phyloP scores from a whole-genome alignment of 2,329 filamentous ascomycete species.

The Fusarium xylarioides region DNA sequence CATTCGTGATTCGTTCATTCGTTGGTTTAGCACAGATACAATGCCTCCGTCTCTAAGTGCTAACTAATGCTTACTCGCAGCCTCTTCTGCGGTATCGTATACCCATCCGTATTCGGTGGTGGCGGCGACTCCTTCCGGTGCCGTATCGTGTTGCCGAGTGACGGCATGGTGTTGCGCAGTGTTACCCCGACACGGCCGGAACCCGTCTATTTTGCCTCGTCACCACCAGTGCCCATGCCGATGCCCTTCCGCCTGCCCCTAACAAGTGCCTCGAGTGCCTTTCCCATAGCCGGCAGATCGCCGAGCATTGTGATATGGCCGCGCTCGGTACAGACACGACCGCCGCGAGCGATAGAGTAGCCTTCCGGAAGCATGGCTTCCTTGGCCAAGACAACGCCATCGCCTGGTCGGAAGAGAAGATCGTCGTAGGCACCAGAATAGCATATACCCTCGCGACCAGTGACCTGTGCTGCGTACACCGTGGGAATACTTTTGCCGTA shows the following conservation, averaged over 20 bases:
- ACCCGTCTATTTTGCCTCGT: conserved; percentile 14
- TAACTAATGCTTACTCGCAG: neutral
- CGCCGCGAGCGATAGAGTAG: conserved; percentile 77
- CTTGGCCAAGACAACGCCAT: conserved; percentile 86
- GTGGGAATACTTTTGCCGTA: conserved; percentile 90
- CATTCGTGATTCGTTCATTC: conserved; percentile 6
- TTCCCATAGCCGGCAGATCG: conserved; percentile 82
- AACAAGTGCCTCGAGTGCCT: conserved; percentile 74
- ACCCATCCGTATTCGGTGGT: neutral
- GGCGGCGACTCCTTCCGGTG: conserved; percentile 3
- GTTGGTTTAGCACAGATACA: neutral
- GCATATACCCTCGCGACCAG: conserved; percentile 76
- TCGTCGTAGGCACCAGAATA: conserved; percentile 84
- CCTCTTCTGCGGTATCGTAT: neutral
- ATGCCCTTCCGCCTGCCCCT: conserved; percentile 76
- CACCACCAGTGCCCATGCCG: conserved; percentile 61
- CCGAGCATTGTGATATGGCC: conserved; percentile 90
- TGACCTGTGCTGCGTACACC: conserved; percentile 81
- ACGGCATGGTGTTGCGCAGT: conserved; percentile 13
- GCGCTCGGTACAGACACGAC: conserved; percentile 80
- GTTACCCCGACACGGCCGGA: conserved; percentile 19
- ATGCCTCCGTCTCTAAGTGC: neutral
- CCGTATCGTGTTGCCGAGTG: conserved; percentile 11
- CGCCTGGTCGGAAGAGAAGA: conserved; percentile 84
- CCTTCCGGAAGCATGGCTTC: conserved; percentile 87